These are phyloP conservation scores for Gloeopeniophorella convolvens DNA, from an alignment of 768 basidiomycete genomes.

Conservation along the genomic window DNA sequence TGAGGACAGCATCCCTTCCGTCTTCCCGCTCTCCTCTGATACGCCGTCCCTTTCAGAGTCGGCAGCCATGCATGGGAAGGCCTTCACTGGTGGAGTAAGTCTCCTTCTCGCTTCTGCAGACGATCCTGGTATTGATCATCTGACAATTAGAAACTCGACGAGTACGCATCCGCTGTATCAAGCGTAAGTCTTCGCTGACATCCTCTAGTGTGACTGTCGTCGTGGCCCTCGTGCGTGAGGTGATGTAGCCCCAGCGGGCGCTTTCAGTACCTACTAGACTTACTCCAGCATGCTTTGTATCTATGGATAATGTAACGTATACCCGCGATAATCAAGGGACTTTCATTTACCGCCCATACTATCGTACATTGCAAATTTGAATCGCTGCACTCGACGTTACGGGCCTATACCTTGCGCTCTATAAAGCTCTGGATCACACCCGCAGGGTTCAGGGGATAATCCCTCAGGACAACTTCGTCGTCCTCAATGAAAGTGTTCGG, in stretches of 20 bases:
- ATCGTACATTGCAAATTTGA: slow-evolving; percentile 10
- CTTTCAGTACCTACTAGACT: slow-evolving; percentile 4
- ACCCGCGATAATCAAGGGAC: neutral
- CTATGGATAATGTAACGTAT: slow-evolving; percentile 6
- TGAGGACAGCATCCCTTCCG: slow-evolving; percentile 30
- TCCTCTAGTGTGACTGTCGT: slow-evolving; percentile 59
- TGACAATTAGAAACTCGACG: slow-evolving; percentile 63
- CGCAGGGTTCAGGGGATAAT: slow-evolving; percentile 66
- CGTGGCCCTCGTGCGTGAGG: slow-evolving; percentile 63
- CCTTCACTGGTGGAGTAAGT: slow-evolving; percentile 70
- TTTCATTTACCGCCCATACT: slow-evolving; percentile 1
- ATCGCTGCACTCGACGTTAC: neutral
- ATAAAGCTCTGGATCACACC: slow-evolving; percentile 81
- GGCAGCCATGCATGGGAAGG: slow-evolving; percentile 57
- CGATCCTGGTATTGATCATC: slow-evolving; percentile 1
- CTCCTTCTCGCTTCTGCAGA: slow-evolving; percentile 1
- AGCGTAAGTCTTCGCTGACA: slow-evolving; percentile 12
- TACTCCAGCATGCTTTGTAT: neutral
- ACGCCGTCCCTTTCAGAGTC: slow-evolving; percentile 48
- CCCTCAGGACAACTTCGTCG: slow-evolving; percentile 66
- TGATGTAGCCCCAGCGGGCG: slow-evolving; percentile 28
- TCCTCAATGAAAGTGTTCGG: slow-evolving; percentile 68
- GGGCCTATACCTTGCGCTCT: slow-evolving; percentile 40
- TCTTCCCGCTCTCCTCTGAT: no score
- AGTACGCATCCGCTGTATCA: slow-evolving; percentile 41